Base-by-base conservation (phyloP, 164 flowering plant species). In the Sextonia rubra region DNA sequence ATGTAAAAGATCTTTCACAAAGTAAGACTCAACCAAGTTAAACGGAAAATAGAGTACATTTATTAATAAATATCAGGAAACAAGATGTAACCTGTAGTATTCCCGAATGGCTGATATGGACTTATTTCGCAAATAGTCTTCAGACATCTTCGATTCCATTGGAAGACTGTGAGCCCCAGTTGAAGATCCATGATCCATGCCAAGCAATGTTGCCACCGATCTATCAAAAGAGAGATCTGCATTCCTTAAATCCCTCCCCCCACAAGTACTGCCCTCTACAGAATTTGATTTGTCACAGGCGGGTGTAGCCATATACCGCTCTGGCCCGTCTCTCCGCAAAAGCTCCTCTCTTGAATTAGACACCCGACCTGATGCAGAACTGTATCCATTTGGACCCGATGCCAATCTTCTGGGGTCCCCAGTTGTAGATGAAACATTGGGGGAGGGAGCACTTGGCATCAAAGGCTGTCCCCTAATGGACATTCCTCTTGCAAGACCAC, bases 401-500 rank as follows among this genome's bases (percentile, higher is more conserved):
- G 74, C 60, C 73, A 79, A 63, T 80, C 89, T 90, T 71, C 93
- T 86, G 23, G 86, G 74, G 63, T 91, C 94, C 55, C 77, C 86
- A 75, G 77, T 25, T 44, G 77, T 70, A 25, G 82, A 68, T 48
- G 84, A 75, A 47, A 76, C 66, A 65, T 89, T 91, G 71, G 80
- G 27, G 32, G 74, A 61, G 22, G 83, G 74, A 75, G 75, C 69
- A 68, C 79, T 73, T 8, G 84, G 64, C 69, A 84, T 73, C 60
- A 84, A 44, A 47, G 86, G 83, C 22, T 85, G 86, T 20, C 93
- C 98, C 81, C 92, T 82, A 47, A 78, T 82, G 47, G 93, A 90
- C 95, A 91, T 93, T 37, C 93, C 94, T 84, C 90, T 82, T 18
- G 87, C 97, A 76, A 96, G 93, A 73, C 99, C 98, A 75, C 99